Conservation (phyloP, 164 flowering plant species). For the Euptelea pleiosperma region DNA sequence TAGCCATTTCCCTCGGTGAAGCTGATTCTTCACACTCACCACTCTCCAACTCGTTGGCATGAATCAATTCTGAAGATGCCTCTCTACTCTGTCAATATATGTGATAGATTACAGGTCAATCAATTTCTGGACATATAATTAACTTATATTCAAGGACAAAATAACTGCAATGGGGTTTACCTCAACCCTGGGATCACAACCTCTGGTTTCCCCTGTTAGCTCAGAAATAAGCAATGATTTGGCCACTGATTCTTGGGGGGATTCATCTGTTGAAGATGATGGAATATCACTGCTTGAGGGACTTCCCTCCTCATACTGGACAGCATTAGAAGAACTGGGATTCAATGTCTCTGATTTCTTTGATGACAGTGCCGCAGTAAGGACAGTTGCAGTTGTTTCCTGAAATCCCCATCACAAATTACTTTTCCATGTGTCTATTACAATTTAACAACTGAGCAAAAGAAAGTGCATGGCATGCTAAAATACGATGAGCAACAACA, state of each 20-base stretch:
- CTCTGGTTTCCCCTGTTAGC: slow-evolving; percentile 17
- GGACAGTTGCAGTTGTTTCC: slow-evolving; percentile 71
- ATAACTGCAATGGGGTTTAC: slow-evolving; percentile 13
- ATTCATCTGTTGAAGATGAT: slow-evolving; percentile 22
- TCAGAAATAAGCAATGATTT: slow-evolving; percentile 19
- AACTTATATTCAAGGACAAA: neutral
- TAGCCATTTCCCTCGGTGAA: slow-evolving; percentile 16
- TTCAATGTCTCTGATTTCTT: slow-evolving; percentile 32
- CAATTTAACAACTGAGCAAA: neutral
- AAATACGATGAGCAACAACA: neutral
- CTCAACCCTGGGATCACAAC: slow-evolving; percentile 19
- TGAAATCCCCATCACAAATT: slow-evolving; percentile 22
- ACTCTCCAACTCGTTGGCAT: slow-evolving; percentile 8
- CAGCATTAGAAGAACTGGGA: slow-evolving; percentile 28
- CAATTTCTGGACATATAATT: neutral
- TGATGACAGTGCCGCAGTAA: slow-evolving; percentile 69
- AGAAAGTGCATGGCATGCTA: neutral
- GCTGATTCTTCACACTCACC: slow-evolving; percentile 21
- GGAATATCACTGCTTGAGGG: slow-evolving; percentile 28
- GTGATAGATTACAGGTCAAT: neutral
- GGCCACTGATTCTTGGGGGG: slow-evolving; percentile 21
- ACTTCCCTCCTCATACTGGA: slow-evolving; percentile 29
- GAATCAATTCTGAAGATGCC: slow-evolving; percentile 18
- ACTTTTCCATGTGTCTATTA: neutral
- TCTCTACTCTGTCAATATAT: slow-evolving; percentile 7